Percentiles rank a stretch among this genome's conserved stretches.
Conservation (phyloP, 805 yeast species). For the Kodamaea kaohsiungensis region DNA sequence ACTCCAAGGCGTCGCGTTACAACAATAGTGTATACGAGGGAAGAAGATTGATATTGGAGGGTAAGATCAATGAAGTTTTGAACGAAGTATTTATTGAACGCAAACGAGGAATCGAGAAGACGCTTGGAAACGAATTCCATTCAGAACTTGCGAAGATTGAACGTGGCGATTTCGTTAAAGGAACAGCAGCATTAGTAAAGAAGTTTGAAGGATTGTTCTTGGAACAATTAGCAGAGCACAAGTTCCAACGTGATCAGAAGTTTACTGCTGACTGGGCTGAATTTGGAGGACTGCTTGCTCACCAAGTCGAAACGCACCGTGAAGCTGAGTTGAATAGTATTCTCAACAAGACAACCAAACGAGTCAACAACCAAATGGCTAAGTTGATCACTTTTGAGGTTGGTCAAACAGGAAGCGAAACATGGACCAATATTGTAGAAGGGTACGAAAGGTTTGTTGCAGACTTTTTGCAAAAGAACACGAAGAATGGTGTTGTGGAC, state of each 20-base stretch:
- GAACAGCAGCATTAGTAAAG: constrained; percentile 8
- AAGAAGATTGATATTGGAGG: constrained; percentile 51
- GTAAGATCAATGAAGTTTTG: constrained; percentile 45
- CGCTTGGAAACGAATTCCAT: constrained; percentile 12
- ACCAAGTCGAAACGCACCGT: constrained; percentile 40
- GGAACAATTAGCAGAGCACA: constrained; percentile 2
- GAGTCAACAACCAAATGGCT: constrained; percentile 46
- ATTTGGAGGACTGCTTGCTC: constrained; percentile 38
- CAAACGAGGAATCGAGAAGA: constrained; percentile 20
- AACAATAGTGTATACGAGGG: constrained; percentile 63
- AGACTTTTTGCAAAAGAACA: constrained; percentile 13
- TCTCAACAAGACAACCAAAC: constrained; percentile 45
- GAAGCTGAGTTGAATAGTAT: constrained; percentile 33
- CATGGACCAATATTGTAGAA: constrained; percentile 22
- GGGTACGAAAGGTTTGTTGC: constrained; percentile 24
- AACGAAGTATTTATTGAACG: constrained; percentile 41
- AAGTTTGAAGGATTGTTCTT: not conserved
- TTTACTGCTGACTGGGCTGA: constrained; percentile 1
- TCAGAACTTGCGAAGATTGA: constrained; percentile 11
- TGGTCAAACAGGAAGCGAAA: constrained; percentile 18
- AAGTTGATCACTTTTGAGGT: constrained; percentile 52
- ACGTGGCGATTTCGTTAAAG: constrained; percentile 19
- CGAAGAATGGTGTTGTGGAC: constrained; percentile 38
- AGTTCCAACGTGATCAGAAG: constrained; percentile 5
- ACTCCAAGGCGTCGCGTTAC: constrained; percentile 76